A percentile compares a stretch with the other conserved stretches of the same genome.
These are phyloP conservation scores for Colletotrichum sp. DNA, from an alignment of 2,329 filamentous ascomycete genomes.

Conservation along the genomic window DNA sequence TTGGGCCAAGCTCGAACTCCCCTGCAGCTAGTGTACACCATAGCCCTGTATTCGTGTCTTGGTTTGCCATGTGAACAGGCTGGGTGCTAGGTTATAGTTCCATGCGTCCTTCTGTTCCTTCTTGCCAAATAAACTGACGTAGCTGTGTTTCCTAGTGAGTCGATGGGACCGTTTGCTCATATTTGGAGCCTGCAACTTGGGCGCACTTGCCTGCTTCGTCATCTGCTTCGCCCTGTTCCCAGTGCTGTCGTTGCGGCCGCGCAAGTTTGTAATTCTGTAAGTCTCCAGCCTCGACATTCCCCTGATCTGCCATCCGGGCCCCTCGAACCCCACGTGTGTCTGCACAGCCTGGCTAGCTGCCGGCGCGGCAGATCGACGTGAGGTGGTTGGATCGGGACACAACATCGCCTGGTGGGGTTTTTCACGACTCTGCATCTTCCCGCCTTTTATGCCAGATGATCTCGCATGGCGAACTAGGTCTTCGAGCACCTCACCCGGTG, in stretches of 20 bases:
- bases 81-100: not conserved
- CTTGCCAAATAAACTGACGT: conserved; percentile 33
- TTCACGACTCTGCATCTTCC: conserved; percentile 36
- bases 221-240: conserved; percentile 92
- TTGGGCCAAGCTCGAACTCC: conserved; percentile 33
- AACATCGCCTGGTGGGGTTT: not conserved
- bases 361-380: conserved; percentile 8
- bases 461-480: conserved; percentile 24
- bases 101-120: conserved; percentile 26
- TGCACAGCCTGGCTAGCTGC: not conserved
- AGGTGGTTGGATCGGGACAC: not conserved
- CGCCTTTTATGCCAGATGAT: conserved; percentile 35
- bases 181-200: conserved; percentile 90
- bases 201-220: conserved; percentile 89
- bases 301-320: not conserved
- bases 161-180: conserved; percentile 95
- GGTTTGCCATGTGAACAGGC: conserved; percentile 40
- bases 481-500: conserved; percentile 4
- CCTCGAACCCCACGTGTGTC: not conserved
- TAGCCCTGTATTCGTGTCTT: conserved; percentile 37
- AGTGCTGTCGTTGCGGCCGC: conserved; percentile 77
- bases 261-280: conserved; percentile 98
- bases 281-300: conserved; percentile 47
- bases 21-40: conserved; percentile 54
- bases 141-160: conserved; percentile 71